These are phyloP conservation scores for Naganishia sp. DNA, from an alignment of 1,284 basidiomycete genomes.

Conservation along the genomic window DNA sequence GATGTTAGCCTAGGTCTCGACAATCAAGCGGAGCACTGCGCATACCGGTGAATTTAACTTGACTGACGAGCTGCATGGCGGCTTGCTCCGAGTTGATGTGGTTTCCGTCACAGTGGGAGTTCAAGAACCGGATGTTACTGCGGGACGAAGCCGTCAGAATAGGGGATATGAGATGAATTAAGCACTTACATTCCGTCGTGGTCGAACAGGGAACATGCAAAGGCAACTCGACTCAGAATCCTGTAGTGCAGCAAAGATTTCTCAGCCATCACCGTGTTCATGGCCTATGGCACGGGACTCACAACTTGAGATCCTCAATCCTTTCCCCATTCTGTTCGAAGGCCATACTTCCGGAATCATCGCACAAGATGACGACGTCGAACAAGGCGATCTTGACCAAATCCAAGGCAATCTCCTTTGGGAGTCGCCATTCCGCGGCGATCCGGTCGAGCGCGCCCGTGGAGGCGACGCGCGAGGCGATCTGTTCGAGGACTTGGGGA, in stretches of 20 bases:
- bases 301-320: conserved; percentile 32
- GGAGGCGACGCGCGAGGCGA: conserved; percentile 52
- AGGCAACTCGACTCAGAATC: conserved; percentile 29
- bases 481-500: conserved; percentile 50
- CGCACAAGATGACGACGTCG: conserved; percentile 52
- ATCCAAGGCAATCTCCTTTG: conserved; percentile 55
- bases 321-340: conserved; percentile 32
- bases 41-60: conserved; percentile 54
- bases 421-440: conserved; percentile 52
- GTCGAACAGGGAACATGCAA: conserved; percentile 50
- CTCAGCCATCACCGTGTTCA: background rate
- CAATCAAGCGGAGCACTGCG: no score
- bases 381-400: conserved; percentile 54
- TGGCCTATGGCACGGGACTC: background rate
- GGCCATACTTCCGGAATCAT: conserved; percentile 47
- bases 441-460: conserved; percentile 53
- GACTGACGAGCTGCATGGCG: conserved; percentile 51
- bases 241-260: background rate
- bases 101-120: conserved; percentile 55
- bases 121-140: conserved; percentile 53
- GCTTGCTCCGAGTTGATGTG: conserved; percentile 52
- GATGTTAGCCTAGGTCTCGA: background rate
- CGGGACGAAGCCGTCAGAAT: background rate
- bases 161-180: background rate
- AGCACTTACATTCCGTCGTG: conserved; percentile 51